phyloP scores from a whole-genome alignment of 306 rosid species.

The Lithocarpus polystachyus region DNA sequence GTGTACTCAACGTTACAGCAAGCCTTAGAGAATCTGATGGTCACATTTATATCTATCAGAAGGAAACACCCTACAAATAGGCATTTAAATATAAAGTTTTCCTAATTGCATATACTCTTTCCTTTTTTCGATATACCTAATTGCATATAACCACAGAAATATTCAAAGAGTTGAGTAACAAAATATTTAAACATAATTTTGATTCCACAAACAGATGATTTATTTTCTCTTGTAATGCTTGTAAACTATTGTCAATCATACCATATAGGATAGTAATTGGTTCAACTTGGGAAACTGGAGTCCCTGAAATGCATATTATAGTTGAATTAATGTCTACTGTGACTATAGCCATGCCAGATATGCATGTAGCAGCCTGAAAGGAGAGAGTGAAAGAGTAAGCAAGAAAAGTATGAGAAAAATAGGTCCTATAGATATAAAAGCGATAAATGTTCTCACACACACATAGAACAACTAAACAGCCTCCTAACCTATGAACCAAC shows the following conservation, averaged over 20 bases:
- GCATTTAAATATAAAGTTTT: neutral
- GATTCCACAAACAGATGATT: neutral
- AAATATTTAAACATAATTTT: neutral
- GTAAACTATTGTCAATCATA: slow-evolving; percentile 21
- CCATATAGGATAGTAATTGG: slow-evolving; percentile 83
- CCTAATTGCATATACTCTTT: too few species aligned
- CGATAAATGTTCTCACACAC: too few species aligned
- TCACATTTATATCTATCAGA: slow-evolving; percentile 16
- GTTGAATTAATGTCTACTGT: slow-evolving; percentile 54
- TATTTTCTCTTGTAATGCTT: neutral
- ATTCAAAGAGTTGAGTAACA: neutral
- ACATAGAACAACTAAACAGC: neutral
- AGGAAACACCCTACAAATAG: neutral
- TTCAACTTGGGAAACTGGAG: slow-evolving; percentile 61
- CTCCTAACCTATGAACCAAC: neutral
- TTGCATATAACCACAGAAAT: neutral
- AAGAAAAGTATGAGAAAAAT: slow-evolving; percentile 24
- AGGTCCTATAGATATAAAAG: slow-evolving; percentile 3
- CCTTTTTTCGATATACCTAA: too few species aligned
- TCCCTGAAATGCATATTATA: slow-evolving; percentile 69
- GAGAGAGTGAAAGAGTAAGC: slow-evolving; percentile 2
- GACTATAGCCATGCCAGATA: slow-evolving; percentile 53
- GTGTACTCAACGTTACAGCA: slow-evolving; percentile 63
- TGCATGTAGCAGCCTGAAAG: slow-evolving; percentile 46
- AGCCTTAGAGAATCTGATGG: slow-evolving; percentile 74